These are phyloP conservation scores for Ilex asprella DNA, from an alignment of 257 asterid genomes.

Conservation along the genomic window DNA sequence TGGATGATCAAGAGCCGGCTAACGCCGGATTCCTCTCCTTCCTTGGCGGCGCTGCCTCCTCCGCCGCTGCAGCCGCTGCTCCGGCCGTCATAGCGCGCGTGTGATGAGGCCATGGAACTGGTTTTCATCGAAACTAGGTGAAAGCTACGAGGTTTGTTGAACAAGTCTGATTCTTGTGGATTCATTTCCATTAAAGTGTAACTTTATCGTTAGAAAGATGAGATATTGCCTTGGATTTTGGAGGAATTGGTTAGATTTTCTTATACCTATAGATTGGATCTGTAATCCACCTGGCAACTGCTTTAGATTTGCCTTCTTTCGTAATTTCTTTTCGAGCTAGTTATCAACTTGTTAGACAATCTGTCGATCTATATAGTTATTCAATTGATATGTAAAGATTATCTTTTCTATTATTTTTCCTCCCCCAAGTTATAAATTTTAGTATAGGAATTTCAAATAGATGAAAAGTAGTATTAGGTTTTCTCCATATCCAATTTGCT, in stretches of 20 bases:
- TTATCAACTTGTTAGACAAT: slow-evolving; percentile 3
- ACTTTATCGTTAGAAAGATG: too few relatives aligned
- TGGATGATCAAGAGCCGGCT: slow-evolving; percentile 75
- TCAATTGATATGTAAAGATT: too few relatives aligned
- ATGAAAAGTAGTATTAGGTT: too few relatives aligned
- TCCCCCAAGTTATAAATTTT: too few relatives aligned
- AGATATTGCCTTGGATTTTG: slow-evolving; percentile 8
- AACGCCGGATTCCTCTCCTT: slow-evolving; percentile 64
- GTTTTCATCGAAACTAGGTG: too few relatives aligned
- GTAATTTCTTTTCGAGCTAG: background rate
- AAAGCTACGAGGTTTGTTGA: background rate
- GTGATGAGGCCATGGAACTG: slow-evolving; percentile 5
- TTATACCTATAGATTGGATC: too few relatives aligned
- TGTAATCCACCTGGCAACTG: background rate
- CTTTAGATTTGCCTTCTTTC: slow-evolving; percentile 2
- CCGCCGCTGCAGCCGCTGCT: slow-evolving; percentile 50
- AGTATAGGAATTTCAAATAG: too few relatives aligned
- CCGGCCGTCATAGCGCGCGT: slow-evolving; percentile 63
- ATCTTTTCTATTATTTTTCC: too few relatives aligned
- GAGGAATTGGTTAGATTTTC: slow-evolving; percentile 6
- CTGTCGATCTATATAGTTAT: background rate
- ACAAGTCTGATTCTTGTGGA: background rate
- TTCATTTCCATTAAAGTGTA: too few relatives aligned
- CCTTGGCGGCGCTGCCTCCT: slow-evolving; percentile 71
- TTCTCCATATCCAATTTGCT: too few relatives aligned